Evolutionary conservation across 2,329 filamentous ascomycete species (phyloP).

Genomic region (Stagonosporopsis vannaccii): DNA sequence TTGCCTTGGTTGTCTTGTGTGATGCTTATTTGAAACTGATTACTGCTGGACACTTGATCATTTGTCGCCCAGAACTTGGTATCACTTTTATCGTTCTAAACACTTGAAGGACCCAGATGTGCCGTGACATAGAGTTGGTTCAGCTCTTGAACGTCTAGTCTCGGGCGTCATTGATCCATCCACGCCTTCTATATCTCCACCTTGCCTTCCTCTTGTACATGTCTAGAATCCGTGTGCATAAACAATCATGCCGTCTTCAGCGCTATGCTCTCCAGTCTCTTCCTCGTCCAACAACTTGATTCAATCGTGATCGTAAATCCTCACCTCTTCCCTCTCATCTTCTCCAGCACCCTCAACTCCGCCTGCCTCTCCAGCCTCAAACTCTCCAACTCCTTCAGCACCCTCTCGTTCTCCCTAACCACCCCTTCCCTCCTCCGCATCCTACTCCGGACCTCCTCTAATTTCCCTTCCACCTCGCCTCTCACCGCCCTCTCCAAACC

Average conservation of each 20-base stretch:
- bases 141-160: conserved; percentile 15
- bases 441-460: conserved; percentile 50
- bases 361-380: conserved; percentile 54
- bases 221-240: background rate
- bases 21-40: background rate
- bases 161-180: background rate
- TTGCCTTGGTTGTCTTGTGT: background rate
- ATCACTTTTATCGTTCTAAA: background rate
- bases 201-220: background rate
- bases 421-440: conserved; percentile 51
- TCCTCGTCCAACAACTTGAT: background rate
- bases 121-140: background rate
- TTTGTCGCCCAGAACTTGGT: background rate
- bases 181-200: background rate
- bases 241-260: background rate
- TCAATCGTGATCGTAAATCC: background rate
- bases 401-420: conserved; percentile 50
- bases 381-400: conserved; percentile 54
- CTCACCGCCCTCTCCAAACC: conserved; percentile 47
- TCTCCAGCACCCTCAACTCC: conserved; percentile 55
- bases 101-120: background rate
- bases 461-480: conserved; percentile 40
- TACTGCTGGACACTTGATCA: background rate
- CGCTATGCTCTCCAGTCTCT: background rate
- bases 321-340: conserved; percentile 47